phyloP scores from a whole-genome alignment of 768 basidiomycete species.

The Candolleomyces aberdarensis region DNA sequence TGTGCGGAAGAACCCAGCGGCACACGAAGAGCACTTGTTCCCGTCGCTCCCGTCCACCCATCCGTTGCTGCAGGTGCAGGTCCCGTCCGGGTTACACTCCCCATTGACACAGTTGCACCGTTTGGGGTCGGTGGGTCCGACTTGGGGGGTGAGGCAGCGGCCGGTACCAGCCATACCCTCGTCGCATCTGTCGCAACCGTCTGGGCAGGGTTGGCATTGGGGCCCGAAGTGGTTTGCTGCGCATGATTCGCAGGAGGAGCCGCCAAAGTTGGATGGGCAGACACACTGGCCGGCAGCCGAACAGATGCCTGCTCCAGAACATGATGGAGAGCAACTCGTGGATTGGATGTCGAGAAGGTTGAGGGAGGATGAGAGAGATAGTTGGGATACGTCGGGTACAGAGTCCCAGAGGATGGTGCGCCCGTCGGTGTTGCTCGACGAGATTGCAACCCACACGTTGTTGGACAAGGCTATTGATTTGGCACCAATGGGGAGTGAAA shows the following conservation, averaged over 20 bases:
- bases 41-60: conserved; percentile 70
- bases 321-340: conserved; percentile 66
- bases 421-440: conserved; percentile 43
- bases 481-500: conserved; percentile 49
- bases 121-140: conserved; percentile 46
- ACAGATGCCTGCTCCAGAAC: conserved; percentile 61
- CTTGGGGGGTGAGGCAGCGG: conserved; percentile 54
- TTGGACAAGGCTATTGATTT: conserved; percentile 63
- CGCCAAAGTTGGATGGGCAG: conserved; percentile 69
- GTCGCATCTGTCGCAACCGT: conserved; percentile 65
- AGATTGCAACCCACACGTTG: conserved; percentile 67
- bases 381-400: conserved; percentile 67
- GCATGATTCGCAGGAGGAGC: conserved; percentile 75
- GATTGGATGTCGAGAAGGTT: conserved; percentile 70
- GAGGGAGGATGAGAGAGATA: conserved; percentile 54
- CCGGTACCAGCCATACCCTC: conserved; percentile 77
- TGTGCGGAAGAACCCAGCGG: conserved; percentile 69
- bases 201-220: conserved; percentile 62
- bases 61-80: conserved; percentile 73
- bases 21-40: conserved; percentile 73
- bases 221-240: conserved; percentile 67
- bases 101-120: conserved; percentile 82
- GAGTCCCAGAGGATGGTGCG: conserved; percentile 81
- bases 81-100: conserved; percentile 60
- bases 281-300: conserved; percentile 62